Conservation (phyloP, 2,329 filamentous ascomycete genomes). For the Aspergillus pseudotamarii region DNA sequence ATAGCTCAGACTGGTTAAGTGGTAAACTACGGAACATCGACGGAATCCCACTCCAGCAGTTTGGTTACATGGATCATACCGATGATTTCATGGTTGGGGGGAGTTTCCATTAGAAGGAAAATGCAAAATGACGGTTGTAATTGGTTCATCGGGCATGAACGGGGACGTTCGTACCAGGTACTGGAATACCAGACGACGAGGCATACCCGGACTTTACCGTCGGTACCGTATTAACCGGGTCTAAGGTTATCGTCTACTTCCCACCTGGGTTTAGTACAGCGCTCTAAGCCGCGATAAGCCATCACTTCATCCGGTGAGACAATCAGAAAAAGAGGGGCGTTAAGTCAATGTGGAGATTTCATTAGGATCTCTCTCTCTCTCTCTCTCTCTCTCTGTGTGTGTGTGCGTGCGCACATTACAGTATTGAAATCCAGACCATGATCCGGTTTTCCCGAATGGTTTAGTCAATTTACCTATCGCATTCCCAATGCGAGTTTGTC, state of each 20-base stretch:
- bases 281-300: conserved; percentile 17
- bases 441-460: conserved; percentile 1
- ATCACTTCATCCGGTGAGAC: conserved; percentile 19
- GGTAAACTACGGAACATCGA: conserved; percentile 11
- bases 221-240: neutral
- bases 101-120: neutral
- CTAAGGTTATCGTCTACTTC: neutral
- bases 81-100: conserved; percentile 10
- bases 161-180: neutral
- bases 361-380: neutral
- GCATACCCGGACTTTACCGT: conserved; percentile 2
- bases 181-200: neutral
- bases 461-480: neutral
- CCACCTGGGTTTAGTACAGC: neutral
- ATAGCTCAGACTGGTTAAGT: conserved; percentile 4
- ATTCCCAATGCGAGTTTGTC: neutral
- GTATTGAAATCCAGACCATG: neutral
- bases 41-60: neutral
- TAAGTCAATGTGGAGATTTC: conserved; percentile 17
- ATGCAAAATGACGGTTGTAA: neutral
- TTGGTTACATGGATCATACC: conserved; percentile 9
- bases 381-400: neutral
- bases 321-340: conserved; percentile 8
- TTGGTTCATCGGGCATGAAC: neutral
- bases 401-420: neutral